Base-by-base conservation (phyloP, 1,284 basidiomycete genomes). In the Tetrapyrgos nigripes region DNA sequence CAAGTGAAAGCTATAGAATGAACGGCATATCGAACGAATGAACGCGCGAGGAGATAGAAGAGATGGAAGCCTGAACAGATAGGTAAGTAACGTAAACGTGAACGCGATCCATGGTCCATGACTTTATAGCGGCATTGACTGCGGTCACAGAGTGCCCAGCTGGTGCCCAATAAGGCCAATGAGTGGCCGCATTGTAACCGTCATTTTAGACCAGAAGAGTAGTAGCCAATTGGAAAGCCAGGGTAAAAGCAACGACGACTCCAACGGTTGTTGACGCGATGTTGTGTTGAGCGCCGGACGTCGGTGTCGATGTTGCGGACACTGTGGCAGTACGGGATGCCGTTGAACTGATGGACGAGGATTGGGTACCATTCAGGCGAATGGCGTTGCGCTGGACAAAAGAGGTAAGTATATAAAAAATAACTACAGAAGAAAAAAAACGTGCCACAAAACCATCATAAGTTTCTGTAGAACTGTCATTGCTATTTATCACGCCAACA, bases 401-500 rank as follows among this genome's bases (percentile, higher is more conserved):
- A 40, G 51, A 57, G 31, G 51, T 28, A 53, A 9, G 19, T 55
- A 45, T 55, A 55, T 53, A 29, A 47, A 54, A 11, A 33, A 26
- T 33, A 26, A 52, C 19, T 51, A 31, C 50, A 60, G 27, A 52
- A 17, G 49, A 47, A 40, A 27, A 49, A 43, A 59, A 44, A 74
- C 81, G 50, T 62, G 84, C 85, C 65, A 72, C 71, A 63, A 85
- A 85, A 27, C 81, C 85, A 37, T 77, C 80, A 23, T 85, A 67
- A 3, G 84, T 86, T 72, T 83, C 73, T 10, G 68, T 73, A 44
- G 74, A 78, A 35, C 73, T 76, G 40, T 79, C 78, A 61, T 87
- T 84, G 57, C 75, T 63, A 66, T 88, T 88, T 63, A 88, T 84
- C 2, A 73, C 86, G 50, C 86, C 86, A 35, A 88, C 85, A 28